Conservation (phyloP, 1,139 yeast species). For the Kurtzmaniella quercitrusa region DNA sequence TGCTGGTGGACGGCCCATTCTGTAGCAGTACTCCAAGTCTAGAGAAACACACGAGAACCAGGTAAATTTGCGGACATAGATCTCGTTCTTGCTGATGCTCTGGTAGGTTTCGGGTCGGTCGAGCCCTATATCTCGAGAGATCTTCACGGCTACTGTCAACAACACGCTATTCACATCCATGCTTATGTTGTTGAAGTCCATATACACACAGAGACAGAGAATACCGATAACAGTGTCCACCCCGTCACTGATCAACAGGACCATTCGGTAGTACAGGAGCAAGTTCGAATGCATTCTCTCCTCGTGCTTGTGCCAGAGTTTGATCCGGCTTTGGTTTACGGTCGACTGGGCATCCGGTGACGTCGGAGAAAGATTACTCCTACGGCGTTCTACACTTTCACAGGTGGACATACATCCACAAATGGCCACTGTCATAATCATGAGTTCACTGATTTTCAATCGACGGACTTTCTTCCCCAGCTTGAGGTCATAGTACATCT, state of each 20-base stretch:
- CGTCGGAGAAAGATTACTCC: not conserved
- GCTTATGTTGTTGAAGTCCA: conserved; percentile 30
- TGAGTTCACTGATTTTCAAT: conserved; percentile 1
- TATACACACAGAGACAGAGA: conserved; percentile 31
- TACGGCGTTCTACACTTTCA: not conserved
- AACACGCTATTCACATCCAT: conserved; percentile 43
- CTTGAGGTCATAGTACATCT: not conserved
- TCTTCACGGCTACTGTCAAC: conserved; percentile 49
- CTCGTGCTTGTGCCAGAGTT: not conserved
- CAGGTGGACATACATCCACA: not conserved
- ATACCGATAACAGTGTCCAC: conserved; percentile 47
- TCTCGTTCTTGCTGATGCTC: conserved; percentile 34
- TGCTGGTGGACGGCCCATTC: conserved; percentile 58
- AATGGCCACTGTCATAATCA: not conserved
- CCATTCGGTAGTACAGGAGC: conserved; percentile 45
- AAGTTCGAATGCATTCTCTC: conserved; percentile 21
- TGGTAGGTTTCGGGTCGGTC: conserved; percentile 52
- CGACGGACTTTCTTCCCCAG: not conserved
- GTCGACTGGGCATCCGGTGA: not conserved
- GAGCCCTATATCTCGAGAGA: conserved; percentile 63
- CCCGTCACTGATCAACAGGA: conserved; percentile 49
- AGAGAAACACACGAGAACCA: conserved; percentile 56
- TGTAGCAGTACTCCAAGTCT: conserved; percentile 53
- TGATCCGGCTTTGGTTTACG: not conserved
- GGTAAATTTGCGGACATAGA: conserved; percentile 32